These are phyloP conservation scores for Irpex lacteus DNA, from an alignment of 1,284 basidiomycete genomes.

Conservation along the genomic window DNA sequence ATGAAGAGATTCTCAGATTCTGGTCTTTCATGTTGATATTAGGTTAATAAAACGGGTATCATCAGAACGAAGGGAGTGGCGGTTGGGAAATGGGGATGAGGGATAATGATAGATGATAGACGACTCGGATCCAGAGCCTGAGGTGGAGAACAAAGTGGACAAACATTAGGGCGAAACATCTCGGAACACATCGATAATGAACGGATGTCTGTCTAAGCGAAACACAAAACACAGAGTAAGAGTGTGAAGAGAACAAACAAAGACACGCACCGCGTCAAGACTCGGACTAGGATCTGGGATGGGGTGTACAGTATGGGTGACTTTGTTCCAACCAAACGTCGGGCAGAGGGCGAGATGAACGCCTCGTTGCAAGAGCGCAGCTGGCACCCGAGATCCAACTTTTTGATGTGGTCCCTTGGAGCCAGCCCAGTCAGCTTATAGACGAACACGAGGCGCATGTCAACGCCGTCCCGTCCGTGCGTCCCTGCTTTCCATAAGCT, in stretches of 20 bases:
- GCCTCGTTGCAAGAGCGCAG: conserved; percentile 22
- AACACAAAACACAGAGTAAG: not conserved
- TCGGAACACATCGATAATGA: not conserved
- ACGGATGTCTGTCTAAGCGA: not conserved
- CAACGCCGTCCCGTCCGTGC: not conserved
- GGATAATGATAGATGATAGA: not conserved
- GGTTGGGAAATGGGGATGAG: not conserved
- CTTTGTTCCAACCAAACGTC: conserved; percentile 6
- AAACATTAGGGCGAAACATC: not conserved
- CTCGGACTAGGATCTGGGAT: not conserved
- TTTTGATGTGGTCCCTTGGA: conserved; percentile 14
- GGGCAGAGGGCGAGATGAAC: conserved; percentile 27
- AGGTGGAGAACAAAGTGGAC: not conserved
- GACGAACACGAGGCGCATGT: conserved; percentile 21
- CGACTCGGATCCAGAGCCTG: not conserved
- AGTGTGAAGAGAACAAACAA: not conserved
- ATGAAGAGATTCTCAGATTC: not conserved
- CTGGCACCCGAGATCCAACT: conserved; percentile 10
- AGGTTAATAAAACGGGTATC: not conserved
- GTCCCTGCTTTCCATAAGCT: not conserved
- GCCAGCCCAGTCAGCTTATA: not conserved
- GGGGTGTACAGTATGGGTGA: not conserved
- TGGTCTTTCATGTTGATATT: not conserved
- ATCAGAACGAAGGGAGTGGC: not conserved
- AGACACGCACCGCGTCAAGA: not conserved